Conservation (phyloP, 192 early-diverging fungal species). For the Globomyces pollinis-pini region DNA sequence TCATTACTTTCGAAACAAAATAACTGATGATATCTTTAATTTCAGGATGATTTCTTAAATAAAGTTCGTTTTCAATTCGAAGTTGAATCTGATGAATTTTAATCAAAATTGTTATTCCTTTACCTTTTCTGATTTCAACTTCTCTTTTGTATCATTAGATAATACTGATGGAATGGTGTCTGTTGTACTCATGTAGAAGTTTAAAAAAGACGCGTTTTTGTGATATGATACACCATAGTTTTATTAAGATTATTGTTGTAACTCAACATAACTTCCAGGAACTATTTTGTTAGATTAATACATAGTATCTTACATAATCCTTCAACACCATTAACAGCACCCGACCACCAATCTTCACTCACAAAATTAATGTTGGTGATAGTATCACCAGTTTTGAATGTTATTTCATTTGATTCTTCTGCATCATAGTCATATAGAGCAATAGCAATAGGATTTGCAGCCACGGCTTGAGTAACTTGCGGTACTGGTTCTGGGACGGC, state of each 20-base stretch:
- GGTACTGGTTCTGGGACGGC: not conserved
- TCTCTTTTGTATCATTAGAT: not conserved
- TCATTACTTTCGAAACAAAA: conserved; percentile 27
- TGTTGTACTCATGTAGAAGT: too few relatives aligned
- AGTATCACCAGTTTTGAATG: conserved; percentile 63
- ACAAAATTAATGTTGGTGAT: conserved; percentile 76
- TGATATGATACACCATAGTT: too few relatives aligned
- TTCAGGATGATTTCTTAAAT: conserved; percentile 43
- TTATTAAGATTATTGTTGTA: conserved; percentile 2
- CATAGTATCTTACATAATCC: conserved; percentile 29
- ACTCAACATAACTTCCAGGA: conserved; percentile 9
- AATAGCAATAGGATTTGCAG: not conserved
- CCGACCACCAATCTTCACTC: conserved; percentile 91
- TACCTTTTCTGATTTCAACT: conserved; percentile 6
- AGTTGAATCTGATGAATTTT: too few relatives aligned
- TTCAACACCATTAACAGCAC: conserved; percentile 29
- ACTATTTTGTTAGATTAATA: conserved; percentile 1
- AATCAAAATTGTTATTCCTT: conserved; percentile 11
- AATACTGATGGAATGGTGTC: too few relatives aligned
- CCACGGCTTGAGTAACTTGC: not conserved
- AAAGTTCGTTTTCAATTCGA: conserved; percentile 39
- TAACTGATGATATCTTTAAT: conserved; percentile 36
- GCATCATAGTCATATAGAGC: conserved; percentile 75
- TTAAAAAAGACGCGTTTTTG: too few relatives aligned
- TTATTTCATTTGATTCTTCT: conserved; percentile 79